phyloP scores from a whole-genome alignment of 306 rosid genomes.

The Citrullus mucosospermus region DNA sequence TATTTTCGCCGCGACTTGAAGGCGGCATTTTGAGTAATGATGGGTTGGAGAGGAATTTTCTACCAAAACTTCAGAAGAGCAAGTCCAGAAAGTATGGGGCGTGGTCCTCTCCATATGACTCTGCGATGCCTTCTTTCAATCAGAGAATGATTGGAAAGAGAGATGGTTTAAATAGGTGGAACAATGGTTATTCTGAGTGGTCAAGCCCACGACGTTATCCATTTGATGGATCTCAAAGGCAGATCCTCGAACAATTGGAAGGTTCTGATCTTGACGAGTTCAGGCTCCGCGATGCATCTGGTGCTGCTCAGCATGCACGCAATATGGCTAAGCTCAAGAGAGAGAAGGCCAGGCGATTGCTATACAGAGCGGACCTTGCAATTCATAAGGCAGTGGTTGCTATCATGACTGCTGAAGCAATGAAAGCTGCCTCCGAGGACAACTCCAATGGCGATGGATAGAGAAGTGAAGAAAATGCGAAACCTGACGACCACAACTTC shows the following conservation, averaged over 20 bases:
- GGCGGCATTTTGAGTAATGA: conserved; percentile 37
- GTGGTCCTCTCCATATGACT: conserved; percentile 25
- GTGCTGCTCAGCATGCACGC: conserved; percentile 56
- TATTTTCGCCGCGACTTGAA: conserved; percentile 47
- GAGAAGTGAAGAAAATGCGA: not conserved
- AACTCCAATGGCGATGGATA: conserved; percentile 29
- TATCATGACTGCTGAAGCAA: conserved; percentile 87
- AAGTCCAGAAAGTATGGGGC: conserved; percentile 43
- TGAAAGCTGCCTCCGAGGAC: conserved; percentile 36
- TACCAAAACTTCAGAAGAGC: conserved; percentile 33
- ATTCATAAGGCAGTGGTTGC: conserved; percentile 80
- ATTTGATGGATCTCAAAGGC: conserved; percentile 32
- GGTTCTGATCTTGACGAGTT: conserved; percentile 53
- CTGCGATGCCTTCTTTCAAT: conserved; percentile 20
- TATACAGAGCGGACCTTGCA: conserved; percentile 63
- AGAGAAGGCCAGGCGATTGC: conserved; percentile 55
- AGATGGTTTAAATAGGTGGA: conserved; percentile 35
- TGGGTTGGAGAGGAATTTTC: conserved; percentile 41
- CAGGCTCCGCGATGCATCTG: conserved; percentile 41
- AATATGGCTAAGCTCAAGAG: conserved; percentile 57
- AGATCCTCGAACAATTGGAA: conserved; percentile 37
- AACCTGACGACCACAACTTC: not conserved
- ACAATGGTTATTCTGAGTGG: conserved; percentile 27
- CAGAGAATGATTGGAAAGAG: conserved; percentile 36
- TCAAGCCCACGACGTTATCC: conserved; percentile 30